Base-by-base conservation (phyloP, 2,329 filamentous ascomycete species). In the Cylindrodendrum hubeiense region DNA sequence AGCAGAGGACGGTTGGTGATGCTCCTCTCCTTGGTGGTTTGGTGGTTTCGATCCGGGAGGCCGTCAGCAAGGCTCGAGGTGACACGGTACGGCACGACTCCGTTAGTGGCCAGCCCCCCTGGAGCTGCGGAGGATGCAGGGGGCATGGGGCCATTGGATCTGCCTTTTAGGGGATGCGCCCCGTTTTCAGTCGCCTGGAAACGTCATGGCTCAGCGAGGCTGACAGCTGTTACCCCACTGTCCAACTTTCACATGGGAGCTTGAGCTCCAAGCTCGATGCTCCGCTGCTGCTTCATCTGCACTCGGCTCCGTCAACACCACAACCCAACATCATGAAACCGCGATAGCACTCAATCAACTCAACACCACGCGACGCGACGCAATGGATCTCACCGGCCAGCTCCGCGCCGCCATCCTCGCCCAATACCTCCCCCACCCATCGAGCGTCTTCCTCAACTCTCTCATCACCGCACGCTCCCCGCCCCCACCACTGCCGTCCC, bases 401-500 rank as follows among this genome's bases (percentile, higher is more conserved):
- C 81, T 89, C 47, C 83, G 83, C 67, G 69, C 77, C 53, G 78
- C 85, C 74, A 79, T 89, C 79, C 72, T 85, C 74, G 73, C 83
- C 72, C 76, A 91, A 81, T 80, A 84, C 80, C 73, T 91, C 81
- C 79, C 90, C 75, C 37, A 80, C 71, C 79, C 87, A 1, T 85
- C 86, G 2, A 61, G 76, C 37, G 69, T 86, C 62, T 95, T 92
- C 88, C 85, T 96, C 28, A 83, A 84, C 62, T 81, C 80, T 60
- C 89, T 95, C 76, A 77, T 92, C 63, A 79, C 86, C 10, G 83
- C 85, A 17, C 86, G 79, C 79, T 86, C 71, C 77, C 86, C 82
- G 47, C 83, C 84, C 17, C 89, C 88, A 1, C 90, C 93, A 0
- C 79, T 94, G 1, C 87, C 89, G 28, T 91, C 92, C 4, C 85